These are phyloP conservation scores for Tolypocladium tropicale DNA, from an alignment of 2,329 filamentous ascomycete species.

Conservation along the genomic window DNA sequence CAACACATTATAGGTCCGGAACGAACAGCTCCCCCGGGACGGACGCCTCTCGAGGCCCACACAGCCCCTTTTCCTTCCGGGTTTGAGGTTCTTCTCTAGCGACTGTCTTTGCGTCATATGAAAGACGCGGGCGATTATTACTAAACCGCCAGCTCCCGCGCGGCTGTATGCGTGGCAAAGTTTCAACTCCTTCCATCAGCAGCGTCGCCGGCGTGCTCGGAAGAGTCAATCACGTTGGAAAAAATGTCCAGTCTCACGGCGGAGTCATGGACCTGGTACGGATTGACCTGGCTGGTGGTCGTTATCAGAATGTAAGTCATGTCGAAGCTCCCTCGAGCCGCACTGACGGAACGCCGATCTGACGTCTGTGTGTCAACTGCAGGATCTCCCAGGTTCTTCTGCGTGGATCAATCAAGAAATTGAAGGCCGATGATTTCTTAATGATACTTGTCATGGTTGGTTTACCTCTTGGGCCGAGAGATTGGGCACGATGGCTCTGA, in stretches of 20 bases:
- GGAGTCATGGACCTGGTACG: constrained; percentile 36
- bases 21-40: neutral
- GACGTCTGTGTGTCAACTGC: neutral
- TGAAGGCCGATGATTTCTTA: constrained; percentile 45
- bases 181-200: neutral
- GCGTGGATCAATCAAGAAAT: constrained; percentile 33
- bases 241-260: constrained; percentile 19
- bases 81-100: neutral
- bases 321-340: neutral
- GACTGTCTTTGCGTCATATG: neutral
- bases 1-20: neutral
- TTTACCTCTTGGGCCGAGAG: neutral
- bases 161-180: neutral
- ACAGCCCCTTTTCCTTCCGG: neutral
- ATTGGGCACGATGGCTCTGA: neutral
- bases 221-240: neutral
- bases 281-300: constrained; percentile 27
- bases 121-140: neutral
- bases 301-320: constrained; percentile 26
- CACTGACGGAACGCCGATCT: neutral
- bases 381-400: constrained; percentile 28
- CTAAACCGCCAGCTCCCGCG: neutral
- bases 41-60: neutral
- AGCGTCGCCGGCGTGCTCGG: neutral
- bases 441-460: constrained; percentile 43